A percentile compares a stretch with the other conserved stretches of the same genome.
phyloP scores from a whole-genome alignment of 1,284 basidiomycete genomes.

The Ceratobasidium sp. region DNA sequence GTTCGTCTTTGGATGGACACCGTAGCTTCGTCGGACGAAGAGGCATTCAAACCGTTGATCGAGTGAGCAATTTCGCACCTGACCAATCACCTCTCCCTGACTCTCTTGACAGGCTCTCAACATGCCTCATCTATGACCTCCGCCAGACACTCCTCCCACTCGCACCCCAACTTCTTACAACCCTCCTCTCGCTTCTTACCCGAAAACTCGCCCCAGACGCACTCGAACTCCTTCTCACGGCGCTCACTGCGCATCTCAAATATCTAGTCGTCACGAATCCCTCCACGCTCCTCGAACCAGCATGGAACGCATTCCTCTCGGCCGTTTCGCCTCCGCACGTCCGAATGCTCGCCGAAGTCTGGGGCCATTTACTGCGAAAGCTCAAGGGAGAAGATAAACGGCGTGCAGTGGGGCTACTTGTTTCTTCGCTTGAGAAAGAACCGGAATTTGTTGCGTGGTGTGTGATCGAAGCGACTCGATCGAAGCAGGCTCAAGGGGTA shows the following conservation, averaged over 20 bases:
- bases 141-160: conserved; percentile 74
- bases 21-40: conserved; percentile 64
- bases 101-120: conserved; percentile 68
- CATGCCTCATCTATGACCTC: conserved; percentile 80
- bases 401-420: conserved; percentile 66
- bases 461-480: conserved; percentile 66
- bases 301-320: conserved; percentile 68
- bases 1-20: conserved; percentile 71
- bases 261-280: conserved; percentile 73
- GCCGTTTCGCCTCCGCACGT: conserved; percentile 72
- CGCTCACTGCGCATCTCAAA: conserved; percentile 75
- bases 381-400: conserved; percentile 69
- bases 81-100: conserved; percentile 48
- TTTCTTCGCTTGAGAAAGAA: conserved; percentile 53
- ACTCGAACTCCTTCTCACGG: conserved; percentile 73
- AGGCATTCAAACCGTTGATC: conserved; percentile 74
- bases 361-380: conserved; percentile 76
- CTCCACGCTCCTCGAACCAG: conserved; percentile 64
- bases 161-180: conserved; percentile 68
- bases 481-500: conserved; percentile 69
- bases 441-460: conserved; percentile 72
- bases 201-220: conserved; percentile 62
- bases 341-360: conserved; percentile 79
- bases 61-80: conserved; percentile 66
- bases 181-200: conserved; percentile 70